phyloP scores from a whole-genome alignment of 2,329 filamentous ascomycete genomes.

The Xylariomycetidae sp. region DNA sequence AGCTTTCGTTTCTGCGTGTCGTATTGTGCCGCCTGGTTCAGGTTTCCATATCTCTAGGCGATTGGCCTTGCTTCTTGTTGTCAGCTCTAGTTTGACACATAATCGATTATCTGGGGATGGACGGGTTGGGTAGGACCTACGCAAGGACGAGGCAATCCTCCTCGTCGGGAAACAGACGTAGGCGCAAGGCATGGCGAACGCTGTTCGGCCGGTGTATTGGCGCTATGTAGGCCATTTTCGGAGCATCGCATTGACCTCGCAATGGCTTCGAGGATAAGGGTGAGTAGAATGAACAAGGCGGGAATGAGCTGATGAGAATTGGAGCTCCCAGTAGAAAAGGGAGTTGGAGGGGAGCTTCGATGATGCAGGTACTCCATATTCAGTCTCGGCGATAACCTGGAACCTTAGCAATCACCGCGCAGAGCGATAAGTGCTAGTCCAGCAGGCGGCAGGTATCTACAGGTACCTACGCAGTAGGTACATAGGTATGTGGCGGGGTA shows the following conservation, averaged over 20 bases:
- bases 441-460: too few species aligned
- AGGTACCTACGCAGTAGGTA: too few species aligned
- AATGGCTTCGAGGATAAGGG: constrained; percentile 18
- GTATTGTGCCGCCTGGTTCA: constrained; percentile 59
- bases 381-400: constrained; percentile 20
- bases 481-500: too few species aligned
- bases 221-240: constrained; percentile 85
- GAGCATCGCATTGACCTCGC: constrained; percentile 13
- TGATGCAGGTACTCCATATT: too few species aligned
- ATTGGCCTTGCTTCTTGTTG: constrained; percentile 65
- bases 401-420: constrained; percentile 17
- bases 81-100: constrained; percentile 23
- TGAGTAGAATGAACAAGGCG: too few species aligned
- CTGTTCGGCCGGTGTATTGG: constrained; percentile 91
- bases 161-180: constrained; percentile 68
- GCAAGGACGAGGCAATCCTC: constrained; percentile 83
- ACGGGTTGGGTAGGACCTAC: constrained; percentile 51
- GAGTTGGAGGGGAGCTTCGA: constrained; percentile 10
- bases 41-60: constrained; percentile 79
- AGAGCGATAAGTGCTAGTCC: constrained; percentile 16
- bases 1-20: constrained; percentile 54
- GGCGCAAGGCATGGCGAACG: constrained; percentile 80
- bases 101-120: too few species aligned
- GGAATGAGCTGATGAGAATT: not conserved
- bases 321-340: not conserved